Evolutionary conservation across 192 early-diverging fungal genomes (phyloP).

Genomic region (Mortierella antarctica): DNA sequence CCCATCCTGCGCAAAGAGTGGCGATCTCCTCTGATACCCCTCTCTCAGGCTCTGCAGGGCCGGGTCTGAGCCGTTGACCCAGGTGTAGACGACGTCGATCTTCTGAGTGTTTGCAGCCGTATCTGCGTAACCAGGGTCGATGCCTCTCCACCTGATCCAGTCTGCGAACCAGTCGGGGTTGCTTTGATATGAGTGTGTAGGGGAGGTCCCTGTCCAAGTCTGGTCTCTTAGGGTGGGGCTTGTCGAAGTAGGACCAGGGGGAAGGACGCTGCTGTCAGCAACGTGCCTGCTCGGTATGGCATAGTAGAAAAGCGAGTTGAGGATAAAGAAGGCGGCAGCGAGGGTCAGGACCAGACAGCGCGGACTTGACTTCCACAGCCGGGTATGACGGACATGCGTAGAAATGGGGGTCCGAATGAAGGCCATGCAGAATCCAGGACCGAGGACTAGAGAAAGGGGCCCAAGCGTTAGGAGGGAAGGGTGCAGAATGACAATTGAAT

Average conservation of each 20-base stretch:
- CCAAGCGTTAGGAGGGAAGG: neutral
- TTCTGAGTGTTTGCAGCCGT: neutral
- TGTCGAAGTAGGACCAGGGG: neutral
- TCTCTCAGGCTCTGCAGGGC: conserved; percentile 7
- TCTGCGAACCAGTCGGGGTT: conserved; percentile 19
- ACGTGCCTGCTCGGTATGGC: conserved; percentile 6
- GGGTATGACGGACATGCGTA: neutral
- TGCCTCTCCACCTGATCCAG: conserved; percentile 46
- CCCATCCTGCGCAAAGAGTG: conserved; percentile 10
- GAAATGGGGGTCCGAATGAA: conserved; percentile 23
- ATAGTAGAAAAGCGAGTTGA: conserved; percentile 40
- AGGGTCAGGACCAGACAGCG: conserved; percentile 40
- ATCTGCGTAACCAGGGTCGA: conserved; percentile 16
- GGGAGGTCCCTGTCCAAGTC: neutral
- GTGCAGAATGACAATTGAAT: neutral
- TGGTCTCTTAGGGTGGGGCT: neutral
- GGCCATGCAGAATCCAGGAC: conserved; percentile 12
- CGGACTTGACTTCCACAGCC: conserved; percentile 8
- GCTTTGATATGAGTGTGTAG: neutral
- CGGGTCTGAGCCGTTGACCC: conserved; percentile 58
- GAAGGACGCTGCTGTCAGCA: neutral
- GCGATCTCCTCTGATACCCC: conserved; percentile 5
- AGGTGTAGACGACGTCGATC: conserved; percentile 56
- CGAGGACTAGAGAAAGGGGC: neutral
- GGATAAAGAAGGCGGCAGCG: conserved; percentile 27